phyloP scores from a whole-genome alignment of 2,329 filamentous ascomycete species.

The Aspergillus jensenii region DNA sequence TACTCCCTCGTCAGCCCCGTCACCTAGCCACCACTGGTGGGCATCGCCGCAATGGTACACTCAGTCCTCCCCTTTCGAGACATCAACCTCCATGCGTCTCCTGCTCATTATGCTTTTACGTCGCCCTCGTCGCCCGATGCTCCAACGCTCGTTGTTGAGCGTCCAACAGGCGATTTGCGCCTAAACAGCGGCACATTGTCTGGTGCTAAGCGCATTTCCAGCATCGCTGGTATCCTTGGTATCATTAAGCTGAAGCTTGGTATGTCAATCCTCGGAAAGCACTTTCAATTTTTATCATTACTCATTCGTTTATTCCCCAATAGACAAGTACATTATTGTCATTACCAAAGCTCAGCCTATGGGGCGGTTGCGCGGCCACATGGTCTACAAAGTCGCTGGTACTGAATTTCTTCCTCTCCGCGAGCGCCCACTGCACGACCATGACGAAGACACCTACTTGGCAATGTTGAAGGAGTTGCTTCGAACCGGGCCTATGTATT shows the following conservation, averaged over 20 bases:
- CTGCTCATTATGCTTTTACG: constrained; percentile 92
- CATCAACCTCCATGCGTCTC: constrained; percentile 92
- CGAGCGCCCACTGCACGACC: constrained; percentile 85
- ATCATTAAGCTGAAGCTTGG: constrained; percentile 91
- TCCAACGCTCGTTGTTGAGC: constrained; percentile 82
- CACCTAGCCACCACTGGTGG: constrained; percentile 30
- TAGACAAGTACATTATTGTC: constrained; percentile 92
- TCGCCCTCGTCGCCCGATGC: constrained; percentile 91
- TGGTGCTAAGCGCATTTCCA: constrained; percentile 81
- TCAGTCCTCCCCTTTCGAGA: constrained; percentile 75
- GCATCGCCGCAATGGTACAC: constrained; percentile 30
- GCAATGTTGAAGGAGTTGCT: constrained; percentile 77
- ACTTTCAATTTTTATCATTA: not conserved
- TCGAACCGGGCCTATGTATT: constrained; percentile 88
- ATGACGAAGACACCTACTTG: constrained; percentile 91
- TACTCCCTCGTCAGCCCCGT: constrained; percentile 1
- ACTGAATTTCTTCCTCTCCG: constrained; percentile 93
- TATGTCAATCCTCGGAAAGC: constrained; percentile 44
- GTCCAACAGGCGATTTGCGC: constrained; percentile 86
- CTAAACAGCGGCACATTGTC: constrained; percentile 76
- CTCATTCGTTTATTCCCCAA: constrained; percentile 21
- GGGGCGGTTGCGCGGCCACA: constrained; percentile 89
- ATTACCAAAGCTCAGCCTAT: constrained; percentile 93
- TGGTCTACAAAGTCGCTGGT: constrained; percentile 87
- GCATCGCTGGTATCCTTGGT: constrained; percentile 91